Percentiles rank a stretch among this genome's conserved stretches.
Conservation (phyloP, 768 basidiomycete species). For the Aureoboletus auriporus region DNA sequence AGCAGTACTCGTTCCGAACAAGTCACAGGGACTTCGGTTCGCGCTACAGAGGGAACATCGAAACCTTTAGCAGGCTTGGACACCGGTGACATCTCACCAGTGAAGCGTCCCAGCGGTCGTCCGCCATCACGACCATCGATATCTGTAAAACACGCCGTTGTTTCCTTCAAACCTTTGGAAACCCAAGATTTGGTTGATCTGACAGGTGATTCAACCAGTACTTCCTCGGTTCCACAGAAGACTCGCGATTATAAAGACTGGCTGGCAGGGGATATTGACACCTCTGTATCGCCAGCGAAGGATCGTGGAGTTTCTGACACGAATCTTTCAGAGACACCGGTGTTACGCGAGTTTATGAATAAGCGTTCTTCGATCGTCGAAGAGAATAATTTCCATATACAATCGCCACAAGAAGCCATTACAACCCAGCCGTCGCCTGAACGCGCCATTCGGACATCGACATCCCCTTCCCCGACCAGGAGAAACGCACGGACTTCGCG, state of each 20-base stretch:
- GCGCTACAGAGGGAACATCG: slow-evolving; percentile 28
- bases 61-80: slow-evolving; percentile 9
- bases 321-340: slow-evolving; percentile 35
- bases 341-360: slow-evolving; percentile 66
- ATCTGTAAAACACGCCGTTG: slow-evolving; percentile 44
- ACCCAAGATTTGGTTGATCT: slow-evolving; percentile 17
- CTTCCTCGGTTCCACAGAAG: slow-evolving; percentile 12
- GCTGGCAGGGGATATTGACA: slow-evolving; percentile 67
- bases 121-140: slow-evolving; percentile 39
- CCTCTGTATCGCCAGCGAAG: slow-evolving; percentile 19
- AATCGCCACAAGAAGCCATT: slow-evolving; percentile 32
- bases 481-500: slow-evolving; percentile 22
- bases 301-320: slow-evolving; percentile 11
- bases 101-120: slow-evolving; percentile 18
- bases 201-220: slow-evolving; percentile 6
- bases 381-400: slow-evolving; percentile 32
- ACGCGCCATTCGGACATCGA: not conserved
- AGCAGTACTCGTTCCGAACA: slow-evolving; percentile 54
- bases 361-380: slow-evolving; percentile 70
- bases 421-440: slow-evolving; percentile 17
- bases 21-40: slow-evolving; percentile 50
- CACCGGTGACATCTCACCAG: slow-evolving; percentile 11
- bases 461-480: slow-evolving; percentile 20
- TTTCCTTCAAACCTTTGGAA: slow-evolving; percentile 39
- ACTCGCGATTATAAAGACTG: slow-evolving; percentile 52